phyloP scores from a whole-genome alignment of 2,329 filamentous ascomycete species.

The Erysiphe pulchra region DNA sequence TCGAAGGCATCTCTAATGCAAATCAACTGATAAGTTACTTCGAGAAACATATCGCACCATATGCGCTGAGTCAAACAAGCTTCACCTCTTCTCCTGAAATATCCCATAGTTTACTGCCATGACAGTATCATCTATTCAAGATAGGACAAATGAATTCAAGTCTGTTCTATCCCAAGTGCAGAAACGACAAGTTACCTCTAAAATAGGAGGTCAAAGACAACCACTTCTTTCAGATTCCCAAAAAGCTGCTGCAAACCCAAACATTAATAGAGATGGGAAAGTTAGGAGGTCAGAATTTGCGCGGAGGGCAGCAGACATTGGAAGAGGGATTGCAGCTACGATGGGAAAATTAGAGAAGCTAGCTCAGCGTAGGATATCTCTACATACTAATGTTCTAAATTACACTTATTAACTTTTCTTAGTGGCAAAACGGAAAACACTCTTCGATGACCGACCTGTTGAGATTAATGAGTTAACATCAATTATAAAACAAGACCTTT shows the following conservation, averaged over 20 bases:
- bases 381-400: background rate
- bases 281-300: slow-evolving; percentile 74
- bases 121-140: slow-evolving; percentile 62
- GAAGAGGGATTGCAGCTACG: slow-evolving; percentile 68
- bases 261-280: slow-evolving; percentile 18
- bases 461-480: slow-evolving; percentile 95
- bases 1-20: background rate
- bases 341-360: slow-evolving; percentile 90
- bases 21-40: background rate
- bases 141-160: slow-evolving; percentile 86
- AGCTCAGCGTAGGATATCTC: slow-evolving; percentile 38
- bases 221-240: slow-evolving; percentile 54
- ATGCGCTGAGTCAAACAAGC: background rate
- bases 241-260: slow-evolving; percentile 33
- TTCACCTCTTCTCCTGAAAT: background rate
- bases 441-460: slow-evolving; percentile 89
- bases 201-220: slow-evolving; percentile 54
- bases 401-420: slow-evolving; percentile 5
- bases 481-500: slow-evolving; percentile 92
- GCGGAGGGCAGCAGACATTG: slow-evolving; percentile 72
- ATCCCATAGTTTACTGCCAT: slow-evolving; percentile 16
- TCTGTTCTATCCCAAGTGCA: slow-evolving; percentile 73
- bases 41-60: background rate
- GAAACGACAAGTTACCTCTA: slow-evolving; percentile 49
- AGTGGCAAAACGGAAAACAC: slow-evolving; percentile 88